Base-by-base conservation (phyloP, 257 asterid species). In the Solanum tacnaense region DNA sequence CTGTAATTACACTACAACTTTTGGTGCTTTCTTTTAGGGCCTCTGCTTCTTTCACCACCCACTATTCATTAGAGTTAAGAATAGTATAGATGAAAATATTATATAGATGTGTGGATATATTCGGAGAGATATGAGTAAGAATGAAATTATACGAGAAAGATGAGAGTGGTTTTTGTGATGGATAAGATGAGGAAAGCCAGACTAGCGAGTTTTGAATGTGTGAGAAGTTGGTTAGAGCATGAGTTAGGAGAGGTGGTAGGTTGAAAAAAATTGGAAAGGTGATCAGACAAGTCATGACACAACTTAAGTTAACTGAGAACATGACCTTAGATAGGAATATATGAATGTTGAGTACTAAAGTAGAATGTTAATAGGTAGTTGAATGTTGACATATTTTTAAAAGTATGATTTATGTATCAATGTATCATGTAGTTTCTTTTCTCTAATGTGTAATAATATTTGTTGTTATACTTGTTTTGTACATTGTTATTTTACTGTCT, bases 121-220 rank as follows among this genome's bases (percentile, higher is more conserved):
- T 2, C 0, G 0, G 25, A 56, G 67, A 58, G 67, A 58, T 58
- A 58, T 20, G 2, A 7, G 5, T 58, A 58, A 58, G 5, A 56
- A 3, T 7, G 5, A 56, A 20, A 0, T 56, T 7, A 20, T 56
- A 56, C 2, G 25, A 56, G 1, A 56, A 7, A 1, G 2, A 56
- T 56, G 5, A 58, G 25, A 58, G 5, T 58, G 1, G 0, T 20
- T 20, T 56, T 3, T 3, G 25, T 58, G 2, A 56, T 20, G 67
- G 12, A 20, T 0, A 58, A 20, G 5, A 1, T 20, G 12, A 58
- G 1, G 0, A 7, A 58, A 58, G 12, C 1, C 0, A 58, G 67
- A 58, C 5, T 56, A 7, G 0, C 0, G 9, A 56, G 2, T 56
- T 20, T 56, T 56, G 10, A 3, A 18, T 8, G 9, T 6, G 5